These are phyloP conservation scores for Tuber indicum DNA, from an alignment of 495 filamentous ascomycete genomes.

Conservation along the genomic window DNA sequence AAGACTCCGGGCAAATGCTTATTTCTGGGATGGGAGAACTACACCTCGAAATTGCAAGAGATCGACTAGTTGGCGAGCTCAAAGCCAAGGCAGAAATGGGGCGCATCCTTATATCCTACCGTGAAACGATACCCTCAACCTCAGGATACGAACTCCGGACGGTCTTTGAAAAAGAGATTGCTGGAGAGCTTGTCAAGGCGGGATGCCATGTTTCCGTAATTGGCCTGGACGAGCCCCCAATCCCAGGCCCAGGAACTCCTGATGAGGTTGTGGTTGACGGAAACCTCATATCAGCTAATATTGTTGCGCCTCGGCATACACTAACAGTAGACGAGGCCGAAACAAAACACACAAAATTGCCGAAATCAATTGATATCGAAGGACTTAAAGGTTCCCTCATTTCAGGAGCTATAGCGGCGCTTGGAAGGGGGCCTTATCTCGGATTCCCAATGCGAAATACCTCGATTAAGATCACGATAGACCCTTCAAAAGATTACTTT, in stretches of 20 bases:
- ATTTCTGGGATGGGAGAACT: conserved; percentile 95
- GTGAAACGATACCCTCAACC: conserved; percentile 60
- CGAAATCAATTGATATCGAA: conserved; percentile 38
- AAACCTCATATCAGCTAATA: conserved; percentile 19
- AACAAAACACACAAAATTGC: conserved; percentile 18
- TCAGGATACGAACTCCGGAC: conserved; percentile 51
- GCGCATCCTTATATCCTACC: conserved; percentile 90
- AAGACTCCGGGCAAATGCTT: conserved; percentile 87
- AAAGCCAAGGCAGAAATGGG: conserved; percentile 86
- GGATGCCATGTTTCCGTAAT: conserved; percentile 62
- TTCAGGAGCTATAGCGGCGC: conserved; percentile 75
- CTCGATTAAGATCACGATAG: conserved; percentile 61
- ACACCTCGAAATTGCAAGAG: conserved; percentile 90
- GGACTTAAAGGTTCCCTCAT: conserved; percentile 52
- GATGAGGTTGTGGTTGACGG: conserved; percentile 23
- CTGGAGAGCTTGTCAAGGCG: conserved; percentile 71
- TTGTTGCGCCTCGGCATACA: neutral
- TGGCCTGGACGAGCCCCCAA: conserved; percentile 53
- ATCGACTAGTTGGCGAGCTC: conserved; percentile 79
- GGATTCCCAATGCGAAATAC: conserved; percentile 66
- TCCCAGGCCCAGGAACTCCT: conserved; percentile 44
- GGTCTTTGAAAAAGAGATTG: conserved; percentile 69
- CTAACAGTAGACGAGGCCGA: conserved; percentile 38
- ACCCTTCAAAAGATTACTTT: conserved; percentile 60
- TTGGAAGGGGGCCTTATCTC: conserved; percentile 75